Evolutionary conservation across 2,329 filamentous ascomycete genomes (phyloP), one percentile per base, ranked within the genome.

Genomic region (Dactylella cylindrospora): DNA sequence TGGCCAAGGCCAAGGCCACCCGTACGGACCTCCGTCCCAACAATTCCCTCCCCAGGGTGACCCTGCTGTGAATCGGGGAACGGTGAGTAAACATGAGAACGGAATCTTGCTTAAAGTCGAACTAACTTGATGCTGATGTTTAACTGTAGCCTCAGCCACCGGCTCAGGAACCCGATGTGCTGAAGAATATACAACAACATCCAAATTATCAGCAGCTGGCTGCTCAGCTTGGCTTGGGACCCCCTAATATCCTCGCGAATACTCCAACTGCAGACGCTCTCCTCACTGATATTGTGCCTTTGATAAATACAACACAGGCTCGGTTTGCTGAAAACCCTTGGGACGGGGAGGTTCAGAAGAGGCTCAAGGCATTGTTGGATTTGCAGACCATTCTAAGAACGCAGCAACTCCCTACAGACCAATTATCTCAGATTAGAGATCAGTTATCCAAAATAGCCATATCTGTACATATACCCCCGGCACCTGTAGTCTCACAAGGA

Each of bases 351-450:
- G 79, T 88, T 71, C 85, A 88, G 72, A 84, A 82, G 70, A 88
- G 86, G 74, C 77, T 95, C 70, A 87, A 88, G 75, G 89, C 90
- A 65, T 81, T 96, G 68, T 77, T 90, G 74, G 88, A 93, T 73
- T 80, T 97, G 66, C 88, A 95, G 76, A 83, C 79, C 67, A 81
- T 91, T 67, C 77, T 96, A 71, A 83, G 87, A 72, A 84, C 79
- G 68, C 86, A 89, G 73, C 84, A 84, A 71, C 78, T 95, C 72
- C 85, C 85, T 60, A 83, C 84, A 69, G 84, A 90, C 70, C 87
- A 95, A 76, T 80, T 95, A 71, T 83, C 86, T 74, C 82, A 86
- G 72, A 86, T 95, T 74, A 88, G 85, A 74, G 84, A 85, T 72
- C 88, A 93, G 80, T 84, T 96, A 73, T 83, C 85, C 73, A 83